phyloP scores from a whole-genome alignment of 371 early-diverging fungal genomes.

The Capillidium heterosporum region DNA sequence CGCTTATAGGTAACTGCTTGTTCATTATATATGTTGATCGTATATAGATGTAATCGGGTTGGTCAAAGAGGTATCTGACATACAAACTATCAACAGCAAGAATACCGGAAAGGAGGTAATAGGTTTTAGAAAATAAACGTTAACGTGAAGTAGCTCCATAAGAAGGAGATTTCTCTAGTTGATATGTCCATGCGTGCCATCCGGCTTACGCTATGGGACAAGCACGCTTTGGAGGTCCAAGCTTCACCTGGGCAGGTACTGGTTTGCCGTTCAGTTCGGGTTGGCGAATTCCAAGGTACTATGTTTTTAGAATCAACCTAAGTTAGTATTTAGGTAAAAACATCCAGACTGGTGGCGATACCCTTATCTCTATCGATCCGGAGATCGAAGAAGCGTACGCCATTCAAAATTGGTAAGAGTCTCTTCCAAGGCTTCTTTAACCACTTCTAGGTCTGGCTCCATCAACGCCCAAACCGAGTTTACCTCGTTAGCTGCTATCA shows the following conservation, averaged over 20 bases:
- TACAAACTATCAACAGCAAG: conserved; percentile 43
- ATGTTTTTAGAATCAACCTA: too few relatives aligned
- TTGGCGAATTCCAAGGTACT: conserved; percentile 61
- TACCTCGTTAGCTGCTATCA: conserved; percentile 11
- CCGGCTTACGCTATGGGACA: conserved; percentile 80
- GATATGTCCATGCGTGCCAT: conserved; percentile 59
- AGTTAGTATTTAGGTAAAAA: conserved; percentile 12
- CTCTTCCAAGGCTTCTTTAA: background rate
- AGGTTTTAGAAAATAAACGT: background rate
- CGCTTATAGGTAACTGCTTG: conserved; percentile 31
- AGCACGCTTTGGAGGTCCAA: conserved; percentile 49
- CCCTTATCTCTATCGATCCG: conserved; percentile 50
- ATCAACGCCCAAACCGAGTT: conserved; percentile 14
- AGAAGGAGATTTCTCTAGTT: conserved; percentile 69
- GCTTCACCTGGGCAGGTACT: conserved; percentile 35
- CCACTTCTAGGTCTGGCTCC: conserved; percentile 8
- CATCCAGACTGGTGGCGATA: conserved; percentile 30
- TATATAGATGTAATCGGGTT: conserved; percentile 62
- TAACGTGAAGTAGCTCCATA: conserved; percentile 29
- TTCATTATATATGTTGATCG: background rate
- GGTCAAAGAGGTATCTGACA: conserved; percentile 41
- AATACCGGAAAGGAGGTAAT: conserved; percentile 42
- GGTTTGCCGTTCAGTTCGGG: conserved; percentile 63
- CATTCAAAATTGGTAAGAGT: conserved; percentile 77
- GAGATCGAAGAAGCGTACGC: conserved; percentile 63